Evolutionary conservation across 768 basidiomycete genomes (phyloP).

Genomic region (Amylocystis lapponica): DNA sequence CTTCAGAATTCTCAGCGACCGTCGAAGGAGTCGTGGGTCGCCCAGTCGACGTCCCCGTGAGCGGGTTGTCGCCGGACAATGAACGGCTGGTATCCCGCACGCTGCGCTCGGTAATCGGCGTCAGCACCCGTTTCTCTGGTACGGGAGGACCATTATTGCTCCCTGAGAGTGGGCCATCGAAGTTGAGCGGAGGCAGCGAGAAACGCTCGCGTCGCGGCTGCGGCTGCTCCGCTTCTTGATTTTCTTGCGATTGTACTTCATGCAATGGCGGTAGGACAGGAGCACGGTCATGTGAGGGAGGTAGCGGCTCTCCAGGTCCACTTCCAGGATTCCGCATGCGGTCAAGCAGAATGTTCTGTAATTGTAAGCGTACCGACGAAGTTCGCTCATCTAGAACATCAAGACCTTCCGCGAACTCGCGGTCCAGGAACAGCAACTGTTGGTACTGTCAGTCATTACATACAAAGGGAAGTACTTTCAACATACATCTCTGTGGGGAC

Average conservation of each 20-base stretch:
- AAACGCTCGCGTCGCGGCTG: slow-evolving; percentile 5
- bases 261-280: slow-evolving; percentile 23
- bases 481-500: slow-evolving; percentile 71
- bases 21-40: too few relatives aligned
- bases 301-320: slow-evolving; percentile 4
- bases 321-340: slow-evolving; percentile 45
- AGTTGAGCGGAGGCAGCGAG: slow-evolving; percentile 48
- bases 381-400: slow-evolving; percentile 78
- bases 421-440: slow-evolving; percentile 82
- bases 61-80: slow-evolving; percentile 10
- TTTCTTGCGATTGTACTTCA: slow-evolving; percentile 8
- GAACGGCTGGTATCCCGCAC: slow-evolving; percentile 23
- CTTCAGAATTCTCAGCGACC: too few relatives aligned
- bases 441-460: neutral
- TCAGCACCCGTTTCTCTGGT: slow-evolving; percentile 33
- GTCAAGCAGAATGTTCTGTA: slow-evolving; percentile 57
- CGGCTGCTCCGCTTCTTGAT: too few relatives aligned
- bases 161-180: slow-evolving; percentile 27
- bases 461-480: neutral
- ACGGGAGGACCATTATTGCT: slow-evolving; percentile 4
- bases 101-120: slow-evolving; percentile 63
- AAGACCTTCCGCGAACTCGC: slow-evolving; percentile 72
- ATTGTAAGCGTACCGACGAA: slow-evolving; percentile 54
- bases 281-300: slow-evolving; percentile 7
- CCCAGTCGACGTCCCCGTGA: neutral